These are phyloP conservation scores for Picochlorum sp. DNA, from an alignment of 139 green algal genomes.

Conservation along the genomic window DNA sequence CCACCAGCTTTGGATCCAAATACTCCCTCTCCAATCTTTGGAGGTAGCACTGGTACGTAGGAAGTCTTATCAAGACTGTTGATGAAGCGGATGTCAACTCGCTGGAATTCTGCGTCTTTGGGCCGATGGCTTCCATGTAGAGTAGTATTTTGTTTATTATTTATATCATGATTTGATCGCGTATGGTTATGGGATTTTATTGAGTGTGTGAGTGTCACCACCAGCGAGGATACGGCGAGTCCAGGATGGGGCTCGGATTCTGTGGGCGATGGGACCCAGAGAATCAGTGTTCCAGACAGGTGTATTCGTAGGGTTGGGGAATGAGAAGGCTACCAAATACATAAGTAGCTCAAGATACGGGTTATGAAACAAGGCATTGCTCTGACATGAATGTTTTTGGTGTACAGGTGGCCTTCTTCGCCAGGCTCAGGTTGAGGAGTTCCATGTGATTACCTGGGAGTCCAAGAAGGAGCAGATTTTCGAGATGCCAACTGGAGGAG, in stretches of 20 bases:
- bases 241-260: too few species aligned
- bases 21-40: constrained; percentile 95
- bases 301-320: too few species aligned
- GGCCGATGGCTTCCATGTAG: neutral
- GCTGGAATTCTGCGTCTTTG: neutral
- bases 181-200: too few species aligned
- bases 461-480: constrained; percentile 98
- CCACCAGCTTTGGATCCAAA: constrained; percentile 79
- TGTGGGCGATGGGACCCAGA: too few species aligned
- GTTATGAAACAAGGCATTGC: too few species aligned
- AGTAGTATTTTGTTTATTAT: neutral
- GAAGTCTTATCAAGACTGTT: too few species aligned
- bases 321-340: too few species aligned
- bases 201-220: too few species aligned
- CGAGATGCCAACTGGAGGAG: constrained; percentile 97
- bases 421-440: constrained; percentile 95
- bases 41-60: constrained; percentile 75
- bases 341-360: too few species aligned
- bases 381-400: neutral
- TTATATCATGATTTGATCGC: neutral
- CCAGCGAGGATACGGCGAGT: too few species aligned
- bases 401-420: constrained; percentile 75
- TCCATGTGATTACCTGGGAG: constrained; percentile 95
- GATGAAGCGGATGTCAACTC: too few species aligned
- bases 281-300: too few species aligned